Conservation (phyloP, 2,329 filamentous ascomycete species). For the Fusarium guadeloupense region DNA sequence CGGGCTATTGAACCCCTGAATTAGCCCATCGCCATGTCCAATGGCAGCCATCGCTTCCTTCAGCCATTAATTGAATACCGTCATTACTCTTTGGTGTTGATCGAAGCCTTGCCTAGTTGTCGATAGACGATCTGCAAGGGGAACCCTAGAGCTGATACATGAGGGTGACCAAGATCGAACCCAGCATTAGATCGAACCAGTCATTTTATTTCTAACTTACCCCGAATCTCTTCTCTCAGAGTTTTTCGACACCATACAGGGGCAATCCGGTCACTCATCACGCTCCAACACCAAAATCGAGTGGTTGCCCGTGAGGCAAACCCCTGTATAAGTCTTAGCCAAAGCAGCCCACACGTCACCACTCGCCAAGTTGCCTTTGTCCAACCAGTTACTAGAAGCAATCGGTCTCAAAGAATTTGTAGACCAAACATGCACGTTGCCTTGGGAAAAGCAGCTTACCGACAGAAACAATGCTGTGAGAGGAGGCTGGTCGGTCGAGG, state of each 20-base stretch:
- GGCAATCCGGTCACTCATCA: not conserved
- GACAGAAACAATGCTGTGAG: not conserved
- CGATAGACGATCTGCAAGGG: not conserved
- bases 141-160: not conserved
- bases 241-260: not conserved
- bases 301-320: not conserved
- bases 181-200: conserved; percentile 4
- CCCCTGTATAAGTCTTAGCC: conserved; percentile 6
- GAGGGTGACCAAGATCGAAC: not conserved
- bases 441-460: conserved; percentile 1
- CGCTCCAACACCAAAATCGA: not conserved
- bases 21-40: not conserved
- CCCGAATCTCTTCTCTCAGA: not conserved
- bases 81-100: not conserved
- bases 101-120: not conserved
- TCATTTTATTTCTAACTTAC: not conserved
- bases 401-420: not conserved
- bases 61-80: not conserved
- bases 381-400: not conserved
- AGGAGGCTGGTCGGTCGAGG: not conserved
- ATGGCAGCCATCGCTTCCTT: not conserved
- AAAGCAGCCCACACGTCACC: conserved; percentile 18
- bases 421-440: conserved; percentile 3
- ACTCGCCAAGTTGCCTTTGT: not conserved
- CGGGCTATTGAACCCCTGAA: not conserved